A percentile compares a stretch with the other conserved stretches of the same genome.
These are phyloP conservation scores for Arachnomyces sp. DNA, from an alignment of 2,329 filamentous ascomycete species.

Conservation along the genomic window DNA sequence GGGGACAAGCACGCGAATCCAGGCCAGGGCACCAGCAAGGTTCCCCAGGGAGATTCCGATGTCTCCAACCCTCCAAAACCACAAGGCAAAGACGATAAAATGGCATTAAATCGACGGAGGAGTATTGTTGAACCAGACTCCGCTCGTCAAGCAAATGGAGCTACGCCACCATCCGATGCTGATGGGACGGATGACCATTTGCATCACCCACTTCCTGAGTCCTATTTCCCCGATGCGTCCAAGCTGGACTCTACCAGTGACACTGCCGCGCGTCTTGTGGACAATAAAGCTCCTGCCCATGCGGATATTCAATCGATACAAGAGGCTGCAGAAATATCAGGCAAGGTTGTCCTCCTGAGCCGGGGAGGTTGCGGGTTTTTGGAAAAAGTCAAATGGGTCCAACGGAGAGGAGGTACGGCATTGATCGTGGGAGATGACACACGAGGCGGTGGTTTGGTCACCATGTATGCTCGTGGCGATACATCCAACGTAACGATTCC, in stretches of 20 bases:
- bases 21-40: constrained; percentile 21
- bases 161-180: constrained; percentile 35
- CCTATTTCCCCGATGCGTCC: constrained; percentile 29
- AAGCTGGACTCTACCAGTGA: constrained; percentile 26
- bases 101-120: constrained; percentile 1
- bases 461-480: constrained; percentile 97
- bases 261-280: constrained; percentile 25
- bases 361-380: constrained; percentile 92
- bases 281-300: constrained; percentile 45
- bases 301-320: constrained; percentile 89
- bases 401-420: constrained; percentile 78
- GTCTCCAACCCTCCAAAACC: background rate
- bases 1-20: constrained; percentile 41
- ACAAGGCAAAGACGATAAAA: constrained; percentile 1
- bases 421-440: constrained; percentile 92
- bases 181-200: constrained; percentile 84
- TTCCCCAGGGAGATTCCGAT: constrained; percentile 32
- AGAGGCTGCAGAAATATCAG: constrained; percentile 83
- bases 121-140: background rate
- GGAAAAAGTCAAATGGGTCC: constrained; percentile 96
- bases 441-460: constrained; percentile 79
- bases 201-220: constrained; percentile 50
- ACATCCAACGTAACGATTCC: constrained; percentile 93
- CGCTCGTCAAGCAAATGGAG: background rate
- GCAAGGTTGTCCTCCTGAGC: constrained; percentile 85